Base-by-base conservation (phyloP, 331 rosid species). In the Ulmus americana region DNA sequence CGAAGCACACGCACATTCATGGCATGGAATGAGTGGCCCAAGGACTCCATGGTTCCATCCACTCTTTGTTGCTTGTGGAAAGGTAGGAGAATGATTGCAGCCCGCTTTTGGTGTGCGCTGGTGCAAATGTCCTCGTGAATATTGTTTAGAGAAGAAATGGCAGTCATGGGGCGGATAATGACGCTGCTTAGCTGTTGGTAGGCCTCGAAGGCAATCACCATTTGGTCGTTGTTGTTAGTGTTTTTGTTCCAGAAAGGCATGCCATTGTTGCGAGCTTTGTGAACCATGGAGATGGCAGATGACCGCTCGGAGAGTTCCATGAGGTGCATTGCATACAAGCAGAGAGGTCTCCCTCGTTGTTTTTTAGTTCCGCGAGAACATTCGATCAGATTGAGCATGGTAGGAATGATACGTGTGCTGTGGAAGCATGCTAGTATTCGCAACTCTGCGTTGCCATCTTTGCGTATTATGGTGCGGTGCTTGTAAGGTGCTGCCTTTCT, bases 291-390 rank as follows among this genome's bases (percentile, higher is more conserved):
- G 51, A 91, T 86, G 9, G 97, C 80, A 0, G 97, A 91, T 14
- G 97, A 76, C 75, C 97, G 80, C 83, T 91, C 97, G 1, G 90
- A 80, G 16, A 91, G 73, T 79, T 91, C 96, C 85, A 68, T 88
- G 46, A 91, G 91, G 73, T 91, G 96, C 90, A 91, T 43, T 54
- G 95, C 86, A 61, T 91, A 91, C 5, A 91, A 95, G 20, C 88
- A 77, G 16, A 91, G 86, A 28, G 35, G 35, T 28, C 35, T 28
- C 6, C 79, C 84, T 39, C 70, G 79, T 0, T 47, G 79, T 74
- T 78, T 85, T 77, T 78, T 76, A 40, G 75, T 70, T 41, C 97
- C 97, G 63, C 97, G 71, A 49, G 97, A 88, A 55, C 83, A 79
- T 79, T 91, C 97, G 3, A 88, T 74, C 70, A 90, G 79, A 65